phyloP scores from a whole-genome alignment of 148 eudicot species.

The Silene latifolia region DNA sequence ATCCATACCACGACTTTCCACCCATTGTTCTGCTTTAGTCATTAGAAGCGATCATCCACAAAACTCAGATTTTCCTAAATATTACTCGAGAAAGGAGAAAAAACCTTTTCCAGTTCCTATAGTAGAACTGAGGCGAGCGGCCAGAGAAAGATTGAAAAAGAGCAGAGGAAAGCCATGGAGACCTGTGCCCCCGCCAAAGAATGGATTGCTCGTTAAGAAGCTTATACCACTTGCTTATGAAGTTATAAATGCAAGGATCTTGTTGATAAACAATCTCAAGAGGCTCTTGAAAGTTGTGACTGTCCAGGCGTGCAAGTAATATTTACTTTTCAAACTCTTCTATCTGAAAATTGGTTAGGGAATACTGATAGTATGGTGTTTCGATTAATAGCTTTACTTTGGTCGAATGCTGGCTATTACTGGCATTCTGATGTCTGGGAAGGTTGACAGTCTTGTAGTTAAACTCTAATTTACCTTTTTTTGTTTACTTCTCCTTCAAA shows the following conservation, averaged over 20 bases:
- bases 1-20: conserved; percentile 22
- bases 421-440: neutral
- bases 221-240: conserved; percentile 83
- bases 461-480: neutral
- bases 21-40: conserved; percentile 31
- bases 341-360: conserved; percentile 7
- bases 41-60: conserved; percentile 65
- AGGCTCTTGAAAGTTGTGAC: conserved; percentile 76
- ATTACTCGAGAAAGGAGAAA: conserved; percentile 78
- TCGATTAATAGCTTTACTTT: neutral
- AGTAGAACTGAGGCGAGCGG: conserved; percentile 87
- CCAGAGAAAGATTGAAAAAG: conserved; percentile 77
- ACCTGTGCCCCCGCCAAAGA: conserved; percentile 77
- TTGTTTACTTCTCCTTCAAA: neutral
- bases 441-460: neutral
- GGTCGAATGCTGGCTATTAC: neutral
- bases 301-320: conserved; percentile 90
- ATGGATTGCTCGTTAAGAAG: conserved; percentile 67
- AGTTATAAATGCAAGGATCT: conserved; percentile 72
- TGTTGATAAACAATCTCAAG: conserved; percentile 79
- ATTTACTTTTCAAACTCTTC: conserved; percentile 24
- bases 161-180: conserved; percentile 60
- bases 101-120: conserved; percentile 90
- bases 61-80: conserved; percentile 84
- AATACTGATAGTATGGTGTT: neutral